Percentiles rank a stretch among this genome's conserved stretches.
These are phyloP conservation scores for Clarireedia homoeocarpa DNA, from an alignment of 2,329 filamentous ascomycete species.

Conservation along the genomic window DNA sequence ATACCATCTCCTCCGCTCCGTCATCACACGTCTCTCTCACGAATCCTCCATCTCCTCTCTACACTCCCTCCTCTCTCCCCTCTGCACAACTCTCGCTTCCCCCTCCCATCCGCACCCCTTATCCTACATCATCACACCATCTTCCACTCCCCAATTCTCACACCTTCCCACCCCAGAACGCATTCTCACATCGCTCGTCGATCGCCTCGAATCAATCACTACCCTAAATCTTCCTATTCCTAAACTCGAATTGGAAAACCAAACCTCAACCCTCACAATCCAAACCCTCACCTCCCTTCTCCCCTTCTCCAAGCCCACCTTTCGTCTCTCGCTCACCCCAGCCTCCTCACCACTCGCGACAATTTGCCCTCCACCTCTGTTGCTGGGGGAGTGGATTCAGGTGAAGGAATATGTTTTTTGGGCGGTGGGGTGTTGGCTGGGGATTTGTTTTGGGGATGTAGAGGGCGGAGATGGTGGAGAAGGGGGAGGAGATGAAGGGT, in stretches of 20 bases:
- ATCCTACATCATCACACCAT: slow-evolving; percentile 21
- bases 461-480: not conserved
- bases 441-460: not conserved
- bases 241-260: not conserved
- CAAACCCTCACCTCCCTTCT: slow-evolving; percentile 25
- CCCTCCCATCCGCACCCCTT: slow-evolving; percentile 21
- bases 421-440: not conserved
- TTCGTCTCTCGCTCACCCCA: not conserved
- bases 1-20: slow-evolving; percentile 50
- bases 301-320: not conserved
- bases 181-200: slow-evolving; percentile 34
- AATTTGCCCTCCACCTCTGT: slow-evolving; percentile 1
- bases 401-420: slow-evolving; percentile 1
- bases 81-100: slow-evolving; percentile 19
- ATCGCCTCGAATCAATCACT: slow-evolving; percentile 35
- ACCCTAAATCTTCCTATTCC: slow-evolving; percentile 22
- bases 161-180: slow-evolving; percentile 29
- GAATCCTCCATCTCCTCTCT: slow-evolving; percentile 20
- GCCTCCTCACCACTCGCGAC: slow-evolving; percentile 1
- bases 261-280: not conserved
- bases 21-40: slow-evolving; percentile 32
- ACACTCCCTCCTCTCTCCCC: slow-evolving; percentile 16
- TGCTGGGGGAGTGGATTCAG: not conserved
- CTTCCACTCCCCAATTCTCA: slow-evolving; percentile 15
- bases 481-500: not conserved